Base-by-base conservation (phyloP, 2,329 filamentous ascomycete species). In the Fusarium foetens region DNA sequence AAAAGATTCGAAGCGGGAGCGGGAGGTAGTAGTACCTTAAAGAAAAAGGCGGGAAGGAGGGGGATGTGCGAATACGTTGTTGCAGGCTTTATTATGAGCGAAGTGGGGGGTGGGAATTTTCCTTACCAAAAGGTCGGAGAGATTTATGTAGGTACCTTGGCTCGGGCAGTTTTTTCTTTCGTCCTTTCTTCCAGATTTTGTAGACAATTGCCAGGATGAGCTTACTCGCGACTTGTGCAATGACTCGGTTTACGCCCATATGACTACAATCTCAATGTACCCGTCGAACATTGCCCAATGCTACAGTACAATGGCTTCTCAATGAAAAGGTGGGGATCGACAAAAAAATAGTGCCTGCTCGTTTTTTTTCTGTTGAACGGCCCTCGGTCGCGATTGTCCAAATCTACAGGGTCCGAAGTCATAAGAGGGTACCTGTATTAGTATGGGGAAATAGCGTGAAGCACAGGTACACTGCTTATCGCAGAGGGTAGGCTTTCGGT, bases 41-140 rank as follows among this genome's bases (percentile, higher is more conserved):
- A 70, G 74, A 64, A 76, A 74, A 71, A 78, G 70, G 74, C 74
- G 75, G 72, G 58, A 74, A 72, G 73, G 70, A 73, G 75, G 76
- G 67, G 75, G 70, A 72, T 69, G 76, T 78, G 68, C 73, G 77
- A 78, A 79, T 79, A 77, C 73, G 75, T 72, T 63, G 66, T 63
- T 61, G 70, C 66, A 70, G 66, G 72, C 68, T 71, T 73, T 73
- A 65, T 66, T 63, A 60, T 66, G 68, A 67, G 59, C 66, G 58
- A 71, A 68, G 72, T 70, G 74, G 75, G 74, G 72, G 63, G 72
- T 68, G 73, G 68, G 70, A 63, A 72, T 67, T 70, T 75, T 55
- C 60, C 42, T 67, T 43, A 35, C 54, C 39, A 45, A 49, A 52
- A 64, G 39, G 33, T 55, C 65, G 52, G 68, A 67, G 68, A 66